A percentile compares a stretch with the other conserved stretches of the same genome.
These are phyloP conservation scores for Trichosanthes cucumerina DNA, from an alignment of 306 rosid species.

Conservation along the genomic window DNA sequence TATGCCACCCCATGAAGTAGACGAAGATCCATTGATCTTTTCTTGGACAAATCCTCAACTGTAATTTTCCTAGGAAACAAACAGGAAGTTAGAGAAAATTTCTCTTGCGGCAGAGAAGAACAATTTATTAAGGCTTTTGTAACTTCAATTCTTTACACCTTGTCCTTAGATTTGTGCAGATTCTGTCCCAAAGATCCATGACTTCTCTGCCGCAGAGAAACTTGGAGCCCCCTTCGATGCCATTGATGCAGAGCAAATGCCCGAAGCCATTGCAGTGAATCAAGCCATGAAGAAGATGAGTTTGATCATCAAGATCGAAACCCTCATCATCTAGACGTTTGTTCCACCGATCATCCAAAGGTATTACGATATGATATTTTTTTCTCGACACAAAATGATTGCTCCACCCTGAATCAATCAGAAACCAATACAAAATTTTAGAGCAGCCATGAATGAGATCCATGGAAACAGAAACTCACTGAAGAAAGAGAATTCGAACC, in stretches of 20 bases:
- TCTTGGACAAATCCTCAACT: constrained; percentile 60
- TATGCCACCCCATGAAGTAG: constrained; percentile 83
- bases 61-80: constrained; percentile 46
- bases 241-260: constrained; percentile 69
- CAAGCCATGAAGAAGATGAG: constrained; percentile 67
- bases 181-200: constrained; percentile 83
- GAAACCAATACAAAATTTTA: not conserved
- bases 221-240: constrained; percentile 76
- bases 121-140: not conserved
- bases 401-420: constrained; percentile 60
- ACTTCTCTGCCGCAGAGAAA: constrained; percentile 59
- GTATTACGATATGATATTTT: constrained; percentile 72
- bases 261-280: constrained; percentile 77
- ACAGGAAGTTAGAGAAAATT: constrained; percentile 5
- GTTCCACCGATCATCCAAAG: constrained; percentile 56
- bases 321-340: constrained; percentile 48
- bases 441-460: not conserved
- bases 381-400: constrained; percentile 67
- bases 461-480: not conserved
- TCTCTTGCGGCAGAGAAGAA: not conserved
- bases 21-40: constrained; percentile 73
- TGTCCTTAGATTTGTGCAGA: constrained; percentile 51
- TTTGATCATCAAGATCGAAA: constrained; percentile 25
- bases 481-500: constrained; percentile 25
- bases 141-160: constrained; percentile 27